Percentiles rank a stretch among this genome's conserved stretches.
Conservation (phyloP, 73 alveolate species). For the Paramecium sexaurelia region DNA sequence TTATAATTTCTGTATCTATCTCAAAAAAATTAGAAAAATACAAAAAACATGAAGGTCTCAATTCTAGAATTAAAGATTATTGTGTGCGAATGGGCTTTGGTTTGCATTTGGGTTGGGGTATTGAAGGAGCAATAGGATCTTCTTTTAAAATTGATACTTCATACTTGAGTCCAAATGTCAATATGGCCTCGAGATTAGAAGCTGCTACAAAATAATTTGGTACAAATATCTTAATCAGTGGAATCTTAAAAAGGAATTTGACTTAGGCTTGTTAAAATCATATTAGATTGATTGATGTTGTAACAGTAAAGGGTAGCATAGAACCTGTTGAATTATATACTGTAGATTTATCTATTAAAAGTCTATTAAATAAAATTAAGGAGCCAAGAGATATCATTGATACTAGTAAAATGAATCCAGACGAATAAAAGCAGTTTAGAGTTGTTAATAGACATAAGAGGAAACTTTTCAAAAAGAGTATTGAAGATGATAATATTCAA, state of each 20-base stretch:
- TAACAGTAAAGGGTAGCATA: constrained; percentile 78
- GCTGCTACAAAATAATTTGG: constrained; percentile 95
- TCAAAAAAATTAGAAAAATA: constrained; percentile 80
- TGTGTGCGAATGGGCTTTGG: constrained; percentile 95
- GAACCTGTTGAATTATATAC: constrained; percentile 74
- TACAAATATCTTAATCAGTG: constrained; percentile 73
- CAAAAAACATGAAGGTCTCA: constrained; percentile 74
- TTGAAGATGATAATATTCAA: constrained; percentile 33
- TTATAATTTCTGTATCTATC: constrained; percentile 77
- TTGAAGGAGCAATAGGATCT: constrained; percentile 97
- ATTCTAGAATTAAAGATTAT: constrained; percentile 79
- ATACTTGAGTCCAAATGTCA: constrained; percentile 92
- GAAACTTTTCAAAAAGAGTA: constrained; percentile 45
- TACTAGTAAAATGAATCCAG: constrained; percentile 20
- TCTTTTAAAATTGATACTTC: constrained; percentile 94
- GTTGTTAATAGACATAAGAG: constrained; percentile 70
- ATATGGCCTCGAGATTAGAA: constrained; percentile 94
- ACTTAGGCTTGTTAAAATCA: constrained; percentile 59
- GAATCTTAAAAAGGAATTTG: constrained; percentile 61
- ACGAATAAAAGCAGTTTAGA: constrained; percentile 64
- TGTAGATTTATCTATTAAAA: constrained; percentile 48
- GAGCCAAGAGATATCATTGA: constrained; percentile 41
- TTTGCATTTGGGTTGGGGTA: constrained; percentile 94
- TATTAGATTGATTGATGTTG: constrained; percentile 77
- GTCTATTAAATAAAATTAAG: constrained; percentile 28